Evolutionary conservation across 2,329 filamentous ascomycete genomes (phyloP).

Genomic region (Apiospora phragmitis): DNA sequence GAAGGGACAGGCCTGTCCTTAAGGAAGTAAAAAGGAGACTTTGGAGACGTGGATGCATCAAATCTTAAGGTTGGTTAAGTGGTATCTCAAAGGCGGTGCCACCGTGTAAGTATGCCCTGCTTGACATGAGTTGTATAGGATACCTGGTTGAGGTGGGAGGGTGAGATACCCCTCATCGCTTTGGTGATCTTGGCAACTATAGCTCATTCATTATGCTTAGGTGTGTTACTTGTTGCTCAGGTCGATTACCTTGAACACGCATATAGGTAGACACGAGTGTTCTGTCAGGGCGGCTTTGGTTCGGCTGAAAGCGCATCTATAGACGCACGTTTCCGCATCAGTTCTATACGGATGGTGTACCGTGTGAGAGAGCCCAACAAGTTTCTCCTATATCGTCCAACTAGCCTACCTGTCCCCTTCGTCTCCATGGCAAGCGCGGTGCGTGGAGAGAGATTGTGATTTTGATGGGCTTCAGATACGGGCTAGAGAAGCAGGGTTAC

Average conservation of each 20-base stretch:
- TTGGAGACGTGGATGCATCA: neutral
- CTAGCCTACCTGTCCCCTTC: neutral
- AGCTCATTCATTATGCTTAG: neutral
- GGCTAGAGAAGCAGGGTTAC: neutral
- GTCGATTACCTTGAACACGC: neutral
- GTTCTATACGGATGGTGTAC: neutral
- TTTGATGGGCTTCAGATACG: neutral
- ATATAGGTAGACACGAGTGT: neutral
- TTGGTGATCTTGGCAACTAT: neutral
- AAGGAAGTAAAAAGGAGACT: neutral
- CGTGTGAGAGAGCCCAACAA: neutral
- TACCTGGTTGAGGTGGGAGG: neutral
- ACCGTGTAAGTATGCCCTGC: neutral
- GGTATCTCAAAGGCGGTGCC: neutral
- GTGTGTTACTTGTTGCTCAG: neutral
- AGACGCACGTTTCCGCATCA: neutral
- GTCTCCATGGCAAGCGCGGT: neutral
- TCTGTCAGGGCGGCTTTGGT: neutral
- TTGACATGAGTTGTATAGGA: neutral
- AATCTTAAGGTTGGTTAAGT: neutral
- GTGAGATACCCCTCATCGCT: neutral
- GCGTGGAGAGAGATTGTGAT: conserved; percentile 2
- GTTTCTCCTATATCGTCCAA: neutral
- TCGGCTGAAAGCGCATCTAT: neutral
- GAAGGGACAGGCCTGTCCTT: neutral